Base-by-base conservation (phyloP, 129 eudicot species). In the Centella asiatica region DNA sequence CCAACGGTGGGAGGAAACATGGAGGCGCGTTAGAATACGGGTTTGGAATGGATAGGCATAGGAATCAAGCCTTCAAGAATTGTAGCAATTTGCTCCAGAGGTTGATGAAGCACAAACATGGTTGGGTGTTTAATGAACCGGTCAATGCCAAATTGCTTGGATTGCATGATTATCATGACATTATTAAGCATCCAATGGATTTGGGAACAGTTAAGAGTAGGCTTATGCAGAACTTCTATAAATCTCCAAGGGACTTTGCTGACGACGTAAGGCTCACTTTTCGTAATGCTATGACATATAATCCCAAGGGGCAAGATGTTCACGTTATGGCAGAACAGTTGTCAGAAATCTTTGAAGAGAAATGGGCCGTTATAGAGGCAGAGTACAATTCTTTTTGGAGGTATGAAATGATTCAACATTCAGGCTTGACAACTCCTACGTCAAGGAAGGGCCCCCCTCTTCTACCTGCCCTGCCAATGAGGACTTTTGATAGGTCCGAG, bases 131-230 rank as follows among this genome's bases (percentile, higher is more conserved):
- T 66, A 90, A 90, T 55, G 83, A 78, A 36, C 97, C 97, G 0
- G 97, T 90, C 44, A 79, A 90, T 22, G 95, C 80, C 0, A 79
- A 81, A 72, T 56, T 57, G 13, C 85, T 86, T 0, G 93, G 95
- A 25, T 74, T 90, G 29, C 87, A 77, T 73, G 97, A 90, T 75
- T 90, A 90, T 63, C 90, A 80, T 73, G 89, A 78, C 49, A 77
- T 90, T n/a, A 86, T 90, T 9, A 86, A 86, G 70, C 89, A 83
- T 20, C 97, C 97, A 0, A 90, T 90, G 97, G 97, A 90, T 73
- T 77, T 90, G 80, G 97, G 97, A 50, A 86, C 97, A 1, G 71
- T 90, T 53, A 90, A 86, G 76, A 76, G 72, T 26, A 83, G 85
- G 53, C 76, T 90, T 28, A 72, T 87, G 0, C 90, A 83, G 65